A percentile compares a stretch with the other conserved stretches of the same genome.
Evolutionary conservation across 75 land plant genomes (phyloP).

Genomic region (Chamaecyparis obtusa): DNA sequence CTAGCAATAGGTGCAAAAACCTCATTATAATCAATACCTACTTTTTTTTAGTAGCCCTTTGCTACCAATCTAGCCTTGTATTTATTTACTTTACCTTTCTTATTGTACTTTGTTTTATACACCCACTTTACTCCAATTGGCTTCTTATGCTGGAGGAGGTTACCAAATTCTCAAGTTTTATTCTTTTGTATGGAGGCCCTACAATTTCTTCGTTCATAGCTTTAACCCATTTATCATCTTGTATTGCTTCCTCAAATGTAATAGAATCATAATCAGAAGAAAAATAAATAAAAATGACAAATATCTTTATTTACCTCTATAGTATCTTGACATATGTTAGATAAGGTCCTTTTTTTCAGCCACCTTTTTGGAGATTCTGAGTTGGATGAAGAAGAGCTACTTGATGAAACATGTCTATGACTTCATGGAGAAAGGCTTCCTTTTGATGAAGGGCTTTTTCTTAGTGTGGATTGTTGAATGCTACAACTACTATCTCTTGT

Average conservation of each 20-base stretch:
- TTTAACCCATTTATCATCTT: not conserved
- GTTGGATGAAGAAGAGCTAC: not conserved
- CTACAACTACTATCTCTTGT: not conserved
- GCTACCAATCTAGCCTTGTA: conserved; percentile 9
- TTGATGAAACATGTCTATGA: no score
- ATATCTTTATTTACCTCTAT: not conserved
- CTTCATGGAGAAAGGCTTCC: no score
- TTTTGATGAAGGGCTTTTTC: not conserved
- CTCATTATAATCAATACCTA: no score
- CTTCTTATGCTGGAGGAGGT: conserved; percentile 1
- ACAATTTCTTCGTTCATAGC: conserved; percentile 21
- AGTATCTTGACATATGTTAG: not conserved
- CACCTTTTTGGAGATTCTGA: not conserved
- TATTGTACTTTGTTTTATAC: conserved; percentile 15
- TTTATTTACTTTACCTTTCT: conserved; percentile 1
- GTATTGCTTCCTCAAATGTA: not conserved
- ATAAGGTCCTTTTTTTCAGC: not conserved
- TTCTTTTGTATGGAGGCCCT: conserved; percentile 16
- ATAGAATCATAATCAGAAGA: not conserved
- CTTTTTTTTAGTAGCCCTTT: no score
- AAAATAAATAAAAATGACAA: not conserved
- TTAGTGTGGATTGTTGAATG: not conserved
- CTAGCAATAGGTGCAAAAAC: no score
- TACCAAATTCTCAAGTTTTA: conserved; percentile 16
- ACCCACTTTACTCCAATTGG: conserved; percentile 23